phyloP scores from a whole-genome alignment of 1,284 basidiomycete species.

The Malassezia sympodialis region DNA sequence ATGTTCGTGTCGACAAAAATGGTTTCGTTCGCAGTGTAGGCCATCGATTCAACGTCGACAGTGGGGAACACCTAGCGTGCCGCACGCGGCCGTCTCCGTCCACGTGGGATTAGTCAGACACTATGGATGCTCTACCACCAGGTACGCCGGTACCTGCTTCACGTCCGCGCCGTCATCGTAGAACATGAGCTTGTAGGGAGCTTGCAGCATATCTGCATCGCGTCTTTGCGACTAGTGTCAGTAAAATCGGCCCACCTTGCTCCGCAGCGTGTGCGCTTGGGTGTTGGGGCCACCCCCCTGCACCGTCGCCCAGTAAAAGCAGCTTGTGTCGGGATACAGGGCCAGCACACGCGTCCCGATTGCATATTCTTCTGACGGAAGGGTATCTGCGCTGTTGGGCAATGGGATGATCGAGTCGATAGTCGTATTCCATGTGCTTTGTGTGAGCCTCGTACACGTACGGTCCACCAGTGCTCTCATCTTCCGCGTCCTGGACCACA shows the following conservation, averaged over 20 bases:
- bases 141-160: constrained; percentile 37
- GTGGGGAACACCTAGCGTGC: not conserved
- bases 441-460: constrained; percentile 10
- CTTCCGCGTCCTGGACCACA: constrained; percentile 30
- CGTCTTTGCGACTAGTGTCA: constrained; percentile 22
- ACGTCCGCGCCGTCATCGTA: constrained; percentile 44
- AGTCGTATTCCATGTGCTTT: constrained; percentile 26
- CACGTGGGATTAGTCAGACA: constrained; percentile 13
- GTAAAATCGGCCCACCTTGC: constrained; percentile 18
- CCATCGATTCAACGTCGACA: constrained; percentile 1
- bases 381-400: constrained; percentile 30
- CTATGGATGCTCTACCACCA: constrained; percentile 39
- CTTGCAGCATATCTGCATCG: constrained; percentile 32
- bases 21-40: not conserved
- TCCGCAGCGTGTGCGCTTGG: constrained; percentile 15
- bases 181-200: constrained; percentile 42
- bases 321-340: constrained; percentile 46
- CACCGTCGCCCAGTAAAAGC: constrained; percentile 45
- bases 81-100: not conserved
- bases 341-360: constrained; percentile 38
- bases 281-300: constrained; percentile 40
- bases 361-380: constrained; percentile 36
- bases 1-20: not conserved
- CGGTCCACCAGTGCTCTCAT: constrained; percentile 14
- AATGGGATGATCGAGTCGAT: constrained; percentile 42